Base-by-base conservation (phyloP, 257 asterid genomes). In the Solanum okadae region DNA sequence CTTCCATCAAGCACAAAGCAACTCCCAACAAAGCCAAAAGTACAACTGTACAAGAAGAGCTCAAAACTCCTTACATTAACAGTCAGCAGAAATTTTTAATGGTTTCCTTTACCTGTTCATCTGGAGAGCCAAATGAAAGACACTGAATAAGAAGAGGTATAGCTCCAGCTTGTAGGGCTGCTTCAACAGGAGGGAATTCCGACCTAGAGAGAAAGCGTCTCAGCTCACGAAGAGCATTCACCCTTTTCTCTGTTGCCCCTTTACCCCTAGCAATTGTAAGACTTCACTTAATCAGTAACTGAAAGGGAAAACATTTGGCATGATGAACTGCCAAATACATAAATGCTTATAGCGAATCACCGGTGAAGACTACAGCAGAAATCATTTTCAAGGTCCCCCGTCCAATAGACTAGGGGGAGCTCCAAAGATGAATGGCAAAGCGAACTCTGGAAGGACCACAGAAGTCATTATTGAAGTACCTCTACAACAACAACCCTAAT, bases 71-170 rank as follows among this genome's bases (percentile, higher is more conserved):
- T n/a, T n/a, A n/a, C n/a, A n/a, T n/a, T n/a, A n/a, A n/a, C n/a
- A n/a, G n/a, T n/a, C n/a, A n/a, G n/a, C n/a, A n/a, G n/a, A n/a
- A n/a, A n/a, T n/a, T n/a, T n/a, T n/a, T n/a, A n/a, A n/a, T n/a
- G n/a, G n/a, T n/a, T n/a, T n/a, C n/a, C n/a, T n/a, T n/a, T n/a
- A 96, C 99, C 99, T 97, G 99, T 87, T 97, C 99, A 91, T 96
- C 99, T 11, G 98, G 95, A 84, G 98, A 94, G 87, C 98, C 98
- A 92, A 97, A 97, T 86, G 98, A 92, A 88, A 97, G 98, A 89
- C 98, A 95, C 72, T 94, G 96, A 88, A 94, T 95, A 23, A 97
- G 95, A 71, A 91, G 88, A 87, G 98, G 93, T 91, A 95, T 86
- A 63, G 93, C 98, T 89, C 98, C 99, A 89, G 96, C 98, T 89